phyloP scores from a whole-genome alignment of 2,329 filamentous ascomycete genomes.

The Neonectria ditissima region DNA sequence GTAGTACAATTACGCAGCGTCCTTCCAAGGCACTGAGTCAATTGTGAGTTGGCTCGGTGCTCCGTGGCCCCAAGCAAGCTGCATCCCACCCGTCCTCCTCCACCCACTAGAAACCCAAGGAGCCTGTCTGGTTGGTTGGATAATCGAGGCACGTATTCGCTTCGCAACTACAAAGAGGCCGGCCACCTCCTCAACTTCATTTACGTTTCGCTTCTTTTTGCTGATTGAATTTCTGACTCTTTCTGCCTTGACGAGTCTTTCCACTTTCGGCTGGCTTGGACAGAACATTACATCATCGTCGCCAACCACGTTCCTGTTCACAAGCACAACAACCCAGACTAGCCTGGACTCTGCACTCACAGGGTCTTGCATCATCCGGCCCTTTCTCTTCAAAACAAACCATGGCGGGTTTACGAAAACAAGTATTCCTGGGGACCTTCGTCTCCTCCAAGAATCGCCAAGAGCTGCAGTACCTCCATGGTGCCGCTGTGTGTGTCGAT shows the following conservation, averaged over 20 bases:
- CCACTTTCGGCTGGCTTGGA: neutral
- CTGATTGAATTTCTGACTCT: neutral
- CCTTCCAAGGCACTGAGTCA: neutral
- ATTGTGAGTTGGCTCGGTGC: neutral
- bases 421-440: slow-evolving; percentile 67
- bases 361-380: too few species aligned
- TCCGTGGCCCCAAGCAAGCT: neutral
- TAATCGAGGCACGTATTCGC: neutral
- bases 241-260: neutral
- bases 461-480: slow-evolving; percentile 64
- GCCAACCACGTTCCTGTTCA: neutral
- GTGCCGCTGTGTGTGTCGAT: slow-evolving; percentile 65
- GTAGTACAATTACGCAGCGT: neutral
- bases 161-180: slow-evolving; percentile 9
- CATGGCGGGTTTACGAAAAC: slow-evolving; percentile 48
- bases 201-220: neutral
- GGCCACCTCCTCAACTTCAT: neutral
- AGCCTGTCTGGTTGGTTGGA: neutral
- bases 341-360: neutral
- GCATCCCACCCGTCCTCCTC: neutral
- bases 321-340: neutral
- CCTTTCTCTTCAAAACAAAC: neutral
- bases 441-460: slow-evolving; percentile 63
- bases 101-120: neutral
- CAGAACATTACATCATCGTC: neutral